These are phyloP conservation scores for Torrubiellomyces zombiae DNA, from an alignment of 2,329 filamentous ascomycete genomes.

Conservation along the genomic window DNA sequence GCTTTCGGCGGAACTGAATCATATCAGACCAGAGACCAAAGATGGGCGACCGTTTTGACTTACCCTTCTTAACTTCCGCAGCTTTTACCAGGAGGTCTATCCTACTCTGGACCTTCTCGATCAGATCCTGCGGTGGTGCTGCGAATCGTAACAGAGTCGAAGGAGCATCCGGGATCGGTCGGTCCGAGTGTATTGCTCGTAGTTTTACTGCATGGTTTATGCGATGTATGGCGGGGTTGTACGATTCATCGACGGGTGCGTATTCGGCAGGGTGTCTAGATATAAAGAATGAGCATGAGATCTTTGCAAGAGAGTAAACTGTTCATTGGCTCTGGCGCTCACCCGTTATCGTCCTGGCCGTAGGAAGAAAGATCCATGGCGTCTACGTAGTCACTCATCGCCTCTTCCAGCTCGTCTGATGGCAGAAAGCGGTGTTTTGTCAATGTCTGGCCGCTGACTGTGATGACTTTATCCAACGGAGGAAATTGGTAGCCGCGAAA, in stretches of 20 bases:
- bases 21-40: conserved; percentile 5
- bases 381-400: conserved; percentile 87
- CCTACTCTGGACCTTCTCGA: conserved; percentile 35
- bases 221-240: conserved; percentile 72
- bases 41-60: not conserved
- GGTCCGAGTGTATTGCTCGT: conserved; percentile 59
- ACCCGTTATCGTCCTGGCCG: conserved; percentile 61
- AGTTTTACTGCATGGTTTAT: conserved; percentile 73
- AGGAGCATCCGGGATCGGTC: conserved; percentile 43
- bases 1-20: conserved; percentile 56
- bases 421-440: conserved; percentile 76
- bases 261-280: conserved; percentile 46
- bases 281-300: no score
- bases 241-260: conserved; percentile 64
- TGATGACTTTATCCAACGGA: conserved; percentile 72
- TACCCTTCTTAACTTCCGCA: conserved; percentile 73
- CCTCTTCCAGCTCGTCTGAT: conserved; percentile 50
- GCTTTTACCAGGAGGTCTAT: conserved; percentile 50
- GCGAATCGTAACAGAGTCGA: conserved; percentile 57
- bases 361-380: conserved; percentile 71
- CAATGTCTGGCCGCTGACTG: conserved; percentile 65
- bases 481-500: conserved; percentile 82
- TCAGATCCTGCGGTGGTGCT: conserved; percentile 49
- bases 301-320: no score
- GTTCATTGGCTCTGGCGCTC: conserved; percentile 11